These are phyloP conservation scores for Isatis tinctoria DNA, from an alignment of 345 rosid species.

Conservation along the genomic window DNA sequence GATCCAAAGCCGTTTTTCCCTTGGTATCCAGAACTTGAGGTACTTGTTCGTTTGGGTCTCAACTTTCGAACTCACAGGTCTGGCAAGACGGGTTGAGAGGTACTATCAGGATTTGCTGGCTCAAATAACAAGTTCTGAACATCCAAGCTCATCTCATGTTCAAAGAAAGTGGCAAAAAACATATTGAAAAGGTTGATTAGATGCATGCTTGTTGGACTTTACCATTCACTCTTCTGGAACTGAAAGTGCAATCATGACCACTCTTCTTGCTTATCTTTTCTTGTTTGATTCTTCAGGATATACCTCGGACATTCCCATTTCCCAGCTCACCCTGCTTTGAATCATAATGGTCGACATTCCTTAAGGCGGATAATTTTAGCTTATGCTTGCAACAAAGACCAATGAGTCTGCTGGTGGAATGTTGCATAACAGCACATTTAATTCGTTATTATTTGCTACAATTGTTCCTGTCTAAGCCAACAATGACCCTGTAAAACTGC, in stretches of 20 bases:
- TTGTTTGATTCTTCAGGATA: conserved; percentile 55
- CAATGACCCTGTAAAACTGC: conserved; percentile 35
- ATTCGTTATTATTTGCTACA: background rate
- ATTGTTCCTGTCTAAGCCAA: conserved; percentile 5
- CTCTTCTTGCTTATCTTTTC: conserved; percentile 22
- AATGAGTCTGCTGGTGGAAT: background rate
- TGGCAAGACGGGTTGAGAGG: conserved; percentile 74
- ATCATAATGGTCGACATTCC: conserved; percentile 83
- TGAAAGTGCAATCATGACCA: conserved; percentile 38
- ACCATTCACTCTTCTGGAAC: conserved; percentile 50
- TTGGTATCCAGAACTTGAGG: conserved; percentile 81
- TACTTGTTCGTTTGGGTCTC: conserved; percentile 79
- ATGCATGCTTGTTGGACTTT: conserved; percentile 53
- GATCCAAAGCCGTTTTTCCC: conserved; percentile 41
- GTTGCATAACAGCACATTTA: background rate
- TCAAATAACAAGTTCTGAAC: conserved; percentile 43
- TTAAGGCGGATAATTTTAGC: conserved; percentile 85
- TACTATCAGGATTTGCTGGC: conserved; percentile 79
- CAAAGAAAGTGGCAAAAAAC: conserved; percentile 69
- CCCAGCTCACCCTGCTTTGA: conserved; percentile 95
- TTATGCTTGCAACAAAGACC: conserved; percentile 56
- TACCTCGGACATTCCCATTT: conserved; percentile 92
- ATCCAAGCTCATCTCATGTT: conserved; percentile 36
- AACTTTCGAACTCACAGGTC: conserved; percentile 46
- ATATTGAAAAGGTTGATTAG: conserved; percentile 94